Percentiles rank a stretch among this genome's conserved stretches.
Evolutionary conservation across 495 filamentous ascomycete genomes (phyloP).

Genomic region (Cercophora newfieldiana): DNA sequence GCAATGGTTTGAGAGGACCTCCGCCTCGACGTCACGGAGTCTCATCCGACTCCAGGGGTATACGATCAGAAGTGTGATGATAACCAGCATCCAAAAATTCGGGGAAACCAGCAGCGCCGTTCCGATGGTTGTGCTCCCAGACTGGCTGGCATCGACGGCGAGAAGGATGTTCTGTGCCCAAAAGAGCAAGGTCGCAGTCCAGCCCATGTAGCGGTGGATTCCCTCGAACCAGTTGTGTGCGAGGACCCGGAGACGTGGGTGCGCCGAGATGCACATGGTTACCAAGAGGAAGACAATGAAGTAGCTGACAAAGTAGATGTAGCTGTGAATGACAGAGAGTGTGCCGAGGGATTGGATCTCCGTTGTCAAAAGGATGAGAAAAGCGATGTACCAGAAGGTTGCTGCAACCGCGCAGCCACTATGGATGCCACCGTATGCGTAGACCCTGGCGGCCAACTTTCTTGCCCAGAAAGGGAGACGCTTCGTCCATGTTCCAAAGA

Average conservation of each 20-base stretch:
- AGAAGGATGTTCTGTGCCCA: constrained; percentile 50
- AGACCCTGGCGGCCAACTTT: constrained; percentile 67
- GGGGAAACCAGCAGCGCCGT: constrained; percentile 53
- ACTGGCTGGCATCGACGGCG: constrained; percentile 23
- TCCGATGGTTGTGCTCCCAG: constrained; percentile 21
- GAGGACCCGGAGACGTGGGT: constrained; percentile 53
- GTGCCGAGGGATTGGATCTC: constrained; percentile 47
- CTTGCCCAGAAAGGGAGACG: constrained; percentile 64
- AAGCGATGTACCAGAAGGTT: constrained; percentile 65
- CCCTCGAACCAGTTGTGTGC: constrained; percentile 68
- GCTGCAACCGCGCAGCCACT: constrained; percentile 69
- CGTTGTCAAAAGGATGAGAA: constrained; percentile 39
- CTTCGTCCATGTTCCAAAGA: constrained; percentile 57
- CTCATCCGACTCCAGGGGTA: constrained; percentile 70
- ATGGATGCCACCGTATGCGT: constrained; percentile 77
- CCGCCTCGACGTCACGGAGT: constrained; percentile 58
- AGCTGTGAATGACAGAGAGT: constrained; percentile 46
- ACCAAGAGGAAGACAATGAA: constrained; percentile 44
- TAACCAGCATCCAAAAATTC: constrained; percentile 67
- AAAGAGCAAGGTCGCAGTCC: constrained; percentile 61
- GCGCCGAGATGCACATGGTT: constrained; percentile 45
- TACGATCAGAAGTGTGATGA: constrained; percentile 58
- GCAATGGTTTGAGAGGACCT: constrained; percentile 68
- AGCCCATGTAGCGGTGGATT: constrained; percentile 67
- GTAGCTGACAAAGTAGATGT: constrained; percentile 46